Percentiles rank a stretch among this genome's conserved stretches.
Conservation (phyloP, 345 rosid species). For the Geranium rotundifolium region DNA sequence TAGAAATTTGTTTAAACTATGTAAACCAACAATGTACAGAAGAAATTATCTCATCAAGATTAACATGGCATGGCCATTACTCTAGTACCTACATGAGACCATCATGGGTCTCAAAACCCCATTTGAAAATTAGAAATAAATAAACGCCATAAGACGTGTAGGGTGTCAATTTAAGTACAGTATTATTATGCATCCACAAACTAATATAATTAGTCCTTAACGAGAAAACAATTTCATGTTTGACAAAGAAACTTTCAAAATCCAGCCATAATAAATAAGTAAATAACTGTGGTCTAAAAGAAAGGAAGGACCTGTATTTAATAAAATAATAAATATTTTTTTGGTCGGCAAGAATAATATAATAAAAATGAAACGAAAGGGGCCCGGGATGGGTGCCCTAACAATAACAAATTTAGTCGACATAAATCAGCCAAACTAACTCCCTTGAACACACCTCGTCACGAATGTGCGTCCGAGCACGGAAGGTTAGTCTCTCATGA, state of each 20-base stretch:
- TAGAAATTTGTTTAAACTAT: too few relatives aligned
- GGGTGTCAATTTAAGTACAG: too few relatives aligned
- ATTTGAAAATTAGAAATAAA: too few relatives aligned
- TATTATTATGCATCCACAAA: too few relatives aligned
- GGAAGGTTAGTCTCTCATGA: slow-evolving; percentile 86
- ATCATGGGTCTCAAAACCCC: neutral
- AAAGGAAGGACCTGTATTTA: neutral
- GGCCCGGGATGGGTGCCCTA: too few relatives aligned
- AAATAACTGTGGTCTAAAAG: neutral
- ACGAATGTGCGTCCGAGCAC: slow-evolving; percentile 90
- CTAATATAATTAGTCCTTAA: too few relatives aligned
- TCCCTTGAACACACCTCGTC: slow-evolving; percentile 55
- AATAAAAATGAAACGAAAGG: too few relatives aligned
- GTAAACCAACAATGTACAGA: too few relatives aligned
- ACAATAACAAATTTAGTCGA: neutral
- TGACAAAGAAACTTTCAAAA: neutral
- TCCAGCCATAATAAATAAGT: neutral
- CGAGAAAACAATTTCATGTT: neutral
- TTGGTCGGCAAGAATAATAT: too few relatives aligned
- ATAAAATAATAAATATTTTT: too few relatives aligned
- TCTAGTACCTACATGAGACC: neutral
- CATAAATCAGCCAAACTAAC: neutral
- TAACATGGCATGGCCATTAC: neutral
- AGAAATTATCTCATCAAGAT: too few relatives aligned
- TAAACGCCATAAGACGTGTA: too few relatives aligned